Percentiles rank a stretch among this genome's conserved stretches.
Conservation (phyloP, 352 stramenopile genomes). For the Albugo candida region DNA sequence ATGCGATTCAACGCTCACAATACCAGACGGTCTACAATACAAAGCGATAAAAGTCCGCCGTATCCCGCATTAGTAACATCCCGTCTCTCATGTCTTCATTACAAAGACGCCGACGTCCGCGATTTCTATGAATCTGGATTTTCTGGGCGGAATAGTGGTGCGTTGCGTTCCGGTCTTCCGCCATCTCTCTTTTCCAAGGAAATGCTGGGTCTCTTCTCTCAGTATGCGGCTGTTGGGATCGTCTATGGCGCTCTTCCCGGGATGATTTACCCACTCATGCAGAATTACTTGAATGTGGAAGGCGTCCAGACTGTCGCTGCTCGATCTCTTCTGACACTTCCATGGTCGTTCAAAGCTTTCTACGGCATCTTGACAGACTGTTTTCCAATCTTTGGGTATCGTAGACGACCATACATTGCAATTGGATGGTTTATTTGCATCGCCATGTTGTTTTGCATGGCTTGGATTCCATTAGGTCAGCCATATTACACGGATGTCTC, state of each 20-base stretch:
- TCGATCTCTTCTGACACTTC: conserved; percentile 27
- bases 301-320: conserved; percentile 43
- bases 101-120: no score
- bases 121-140: no score
- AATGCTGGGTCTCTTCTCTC: conserved; percentile 35
- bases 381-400: conserved; percentile 35
- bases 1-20: no score
- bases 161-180: conserved; percentile 20
- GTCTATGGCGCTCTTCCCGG: conserved; percentile 32
- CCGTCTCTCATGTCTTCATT: no score
- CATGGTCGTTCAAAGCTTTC: conserved; percentile 48
- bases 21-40: no score
- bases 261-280: conserved; percentile 53
- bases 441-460: conserved; percentile 20
- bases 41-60: no score
- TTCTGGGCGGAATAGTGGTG: not conserved
- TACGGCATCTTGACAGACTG: conserved; percentile 42
- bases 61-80: no score
- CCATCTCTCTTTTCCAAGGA: conserved; percentile 29
- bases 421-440: conserved; percentile 35
- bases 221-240: conserved; percentile 47
- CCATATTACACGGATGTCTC: conserved; percentile 37
- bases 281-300: conserved; percentile 53
- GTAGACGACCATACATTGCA: conserved; percentile 49
- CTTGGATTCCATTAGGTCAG: conserved; percentile 9